Percentiles rank a stretch among this genome's conserved stretches.
These are phyloP conservation scores for Glaciozyma martinii DNA, from an alignment of 768 basidiomycete species.

Conservation along the genomic window DNA sequence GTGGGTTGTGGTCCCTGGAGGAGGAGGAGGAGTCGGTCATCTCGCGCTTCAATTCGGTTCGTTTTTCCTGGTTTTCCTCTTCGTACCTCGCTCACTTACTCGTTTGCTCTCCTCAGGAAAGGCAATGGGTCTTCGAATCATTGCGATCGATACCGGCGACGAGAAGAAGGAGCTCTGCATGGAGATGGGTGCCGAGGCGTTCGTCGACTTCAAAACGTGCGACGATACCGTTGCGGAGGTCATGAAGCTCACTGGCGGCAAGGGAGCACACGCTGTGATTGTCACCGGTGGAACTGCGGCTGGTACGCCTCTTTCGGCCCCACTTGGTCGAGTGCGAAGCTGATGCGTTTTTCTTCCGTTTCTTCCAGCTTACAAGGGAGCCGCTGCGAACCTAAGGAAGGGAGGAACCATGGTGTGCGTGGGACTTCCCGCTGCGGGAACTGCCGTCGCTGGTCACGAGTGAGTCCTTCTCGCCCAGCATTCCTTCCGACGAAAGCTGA, in stretches of 20 bases:
- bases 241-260: slow-evolving; percentile 46
- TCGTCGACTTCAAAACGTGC: slow-evolving; percentile 61
- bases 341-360: no score
- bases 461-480: not conserved
- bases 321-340: no score
- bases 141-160: slow-evolving; percentile 67
- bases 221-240: slow-evolving; percentile 60
- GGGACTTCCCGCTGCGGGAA: slow-evolving; percentile 51
- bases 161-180: slow-evolving; percentile 59
- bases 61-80: no score
- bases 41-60: slow-evolving; percentile 39
- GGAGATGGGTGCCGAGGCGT: slow-evolving; percentile 57
- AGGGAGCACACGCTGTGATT: slow-evolving; percentile 56
- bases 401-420: slow-evolving; percentile 66
- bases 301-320: not conserved
- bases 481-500: not conserved
- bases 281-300: slow-evolving; percentile 40
- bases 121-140: slow-evolving; percentile 63
- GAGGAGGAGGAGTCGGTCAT: slow-evolving; percentile 40
- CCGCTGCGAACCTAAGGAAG: slow-evolving; percentile 58
- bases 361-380: slow-evolving; percentile 39
- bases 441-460: not conserved
- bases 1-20: slow-evolving; percentile 55
- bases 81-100: no score
- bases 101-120: slow-evolving; percentile 78